Percentiles rank a stretch among this genome's conserved stretches.
Conservation (phyloP, 805 yeast species). For the Cyberlindnera misumaiensis region DNA sequence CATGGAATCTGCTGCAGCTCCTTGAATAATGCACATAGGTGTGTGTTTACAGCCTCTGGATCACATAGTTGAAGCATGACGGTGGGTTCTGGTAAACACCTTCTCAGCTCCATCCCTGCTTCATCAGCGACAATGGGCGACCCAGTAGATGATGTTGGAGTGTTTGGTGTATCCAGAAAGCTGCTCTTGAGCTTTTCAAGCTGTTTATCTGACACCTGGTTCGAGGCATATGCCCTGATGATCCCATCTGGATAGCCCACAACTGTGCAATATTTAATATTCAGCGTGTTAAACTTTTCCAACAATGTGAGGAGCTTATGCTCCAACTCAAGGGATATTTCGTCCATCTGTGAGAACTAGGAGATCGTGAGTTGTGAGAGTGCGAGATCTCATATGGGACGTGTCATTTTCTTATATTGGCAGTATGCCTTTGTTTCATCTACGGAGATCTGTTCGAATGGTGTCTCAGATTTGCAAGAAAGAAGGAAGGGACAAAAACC, state of each 20-base stretch:
- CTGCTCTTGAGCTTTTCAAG: neutral
- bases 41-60: slow-evolving; percentile 1
- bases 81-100: neutral
- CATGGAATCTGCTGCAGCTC: slow-evolving; percentile 42
- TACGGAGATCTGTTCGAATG: too few species aligned
- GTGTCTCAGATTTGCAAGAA: too few species aligned
- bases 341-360: too few species aligned
- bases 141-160: neutral
- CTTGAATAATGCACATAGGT: slow-evolving; percentile 11
- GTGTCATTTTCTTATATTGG: neutral
- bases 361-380: too few species aligned
- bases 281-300: neutral
- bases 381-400: slow-evolving; percentile 8
- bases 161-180: neutral
- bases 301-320: neutral
- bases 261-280: slow-evolving; percentile 1
- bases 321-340: neutral
- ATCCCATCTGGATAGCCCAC: slow-evolving; percentile 1
- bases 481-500: too few species aligned
- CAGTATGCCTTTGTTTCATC: neutral
- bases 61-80: neutral
- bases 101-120: neutral
- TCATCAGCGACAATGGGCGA: neutral
- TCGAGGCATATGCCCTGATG: neutral
- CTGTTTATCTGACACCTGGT: neutral